These are phyloP conservation scores for Phytophthora niederhauseri DNA, from an alignment of 352 stramenopile species.

Conservation along the genomic window DNA sequence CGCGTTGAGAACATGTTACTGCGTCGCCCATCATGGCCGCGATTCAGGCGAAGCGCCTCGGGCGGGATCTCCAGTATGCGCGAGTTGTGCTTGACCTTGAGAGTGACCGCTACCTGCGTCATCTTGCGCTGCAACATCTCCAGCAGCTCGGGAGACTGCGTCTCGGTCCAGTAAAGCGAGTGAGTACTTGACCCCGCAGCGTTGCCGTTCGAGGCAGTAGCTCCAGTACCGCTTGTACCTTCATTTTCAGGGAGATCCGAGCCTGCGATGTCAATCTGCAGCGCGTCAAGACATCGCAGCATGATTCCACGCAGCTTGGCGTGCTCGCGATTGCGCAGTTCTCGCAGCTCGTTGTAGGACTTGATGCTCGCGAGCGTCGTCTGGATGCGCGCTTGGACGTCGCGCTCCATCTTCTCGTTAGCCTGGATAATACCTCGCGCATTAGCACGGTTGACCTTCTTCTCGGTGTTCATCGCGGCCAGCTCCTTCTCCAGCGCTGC, in stretches of 20 bases:
- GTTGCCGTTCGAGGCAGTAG: background rate
- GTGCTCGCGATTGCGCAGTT: constrained; percentile 59
- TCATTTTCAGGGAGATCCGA: constrained; percentile 12
- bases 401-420: constrained; percentile 37
- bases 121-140: constrained; percentile 72
- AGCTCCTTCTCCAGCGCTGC: constrained; percentile 47
- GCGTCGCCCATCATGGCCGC: constrained; percentile 32
- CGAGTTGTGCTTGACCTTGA: constrained; percentile 58
- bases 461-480: constrained; percentile 33
- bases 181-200: constrained; percentile 9
- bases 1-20: constrained; percentile 65
- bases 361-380: constrained; percentile 35
- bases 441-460: constrained; percentile 35
- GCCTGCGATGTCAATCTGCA: constrained; percentile 37
- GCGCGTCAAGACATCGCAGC: constrained; percentile 65
- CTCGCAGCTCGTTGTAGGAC: constrained; percentile 59
- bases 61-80: constrained; percentile 32
- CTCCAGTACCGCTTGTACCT: background rate
- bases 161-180: constrained; percentile 53
- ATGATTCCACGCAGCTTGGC: constrained; percentile 54
- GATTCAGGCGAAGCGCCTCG: constrained; percentile 31
- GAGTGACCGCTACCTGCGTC: constrained; percentile 61
- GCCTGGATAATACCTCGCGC: constrained; percentile 45
- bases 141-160: constrained; percentile 50
- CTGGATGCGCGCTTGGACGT: constrained; percentile 41